phyloP scores from a whole-genome alignment of 2,329 filamentous ascomycete species.

The Colletotrichum gigasporum region DNA sequence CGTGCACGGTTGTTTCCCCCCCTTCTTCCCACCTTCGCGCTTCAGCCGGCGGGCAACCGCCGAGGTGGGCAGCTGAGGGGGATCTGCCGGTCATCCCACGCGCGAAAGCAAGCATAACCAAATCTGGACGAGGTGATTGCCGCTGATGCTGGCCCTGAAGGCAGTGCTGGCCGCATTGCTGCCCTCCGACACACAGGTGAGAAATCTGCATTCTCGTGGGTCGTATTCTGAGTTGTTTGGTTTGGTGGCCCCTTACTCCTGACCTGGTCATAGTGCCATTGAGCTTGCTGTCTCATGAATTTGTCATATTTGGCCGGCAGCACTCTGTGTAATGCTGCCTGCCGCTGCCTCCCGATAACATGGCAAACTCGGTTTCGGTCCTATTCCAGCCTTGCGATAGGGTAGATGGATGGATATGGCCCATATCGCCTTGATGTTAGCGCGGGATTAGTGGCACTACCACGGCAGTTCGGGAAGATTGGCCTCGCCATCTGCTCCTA shows the following conservation, averaged over 20 bases:
- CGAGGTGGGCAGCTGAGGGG: neutral
- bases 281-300: slow-evolving; percentile 17
- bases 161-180: slow-evolving; percentile 16
- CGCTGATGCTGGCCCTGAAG: slow-evolving; percentile 16
- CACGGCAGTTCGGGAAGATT: neutral
- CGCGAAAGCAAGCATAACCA: slow-evolving; percentile 27
- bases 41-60: neutral
- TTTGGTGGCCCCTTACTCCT: slow-evolving; percentile 1
- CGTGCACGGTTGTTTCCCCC: slow-evolving; percentile 22
- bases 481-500: neutral
- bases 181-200: slow-evolving; percentile 25
- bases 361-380: neutral
- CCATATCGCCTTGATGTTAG: neutral
- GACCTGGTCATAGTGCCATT: neutral
- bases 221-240: slow-evolving; percentile 14
- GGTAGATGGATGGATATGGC: too few species aligned
- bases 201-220: neutral
- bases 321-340: neutral
- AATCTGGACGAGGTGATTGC: slow-evolving; percentile 11
- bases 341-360: neutral
- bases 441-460: neutral
- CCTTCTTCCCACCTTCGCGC: neutral
- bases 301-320: slow-evolving; percentile 3
- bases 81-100: slow-evolving; percentile 21
- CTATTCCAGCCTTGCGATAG: neutral